Evolutionary conservation across 352 stramenopile genomes (phyloP).

Genomic region (Saprolegnia parasitica): DNA sequence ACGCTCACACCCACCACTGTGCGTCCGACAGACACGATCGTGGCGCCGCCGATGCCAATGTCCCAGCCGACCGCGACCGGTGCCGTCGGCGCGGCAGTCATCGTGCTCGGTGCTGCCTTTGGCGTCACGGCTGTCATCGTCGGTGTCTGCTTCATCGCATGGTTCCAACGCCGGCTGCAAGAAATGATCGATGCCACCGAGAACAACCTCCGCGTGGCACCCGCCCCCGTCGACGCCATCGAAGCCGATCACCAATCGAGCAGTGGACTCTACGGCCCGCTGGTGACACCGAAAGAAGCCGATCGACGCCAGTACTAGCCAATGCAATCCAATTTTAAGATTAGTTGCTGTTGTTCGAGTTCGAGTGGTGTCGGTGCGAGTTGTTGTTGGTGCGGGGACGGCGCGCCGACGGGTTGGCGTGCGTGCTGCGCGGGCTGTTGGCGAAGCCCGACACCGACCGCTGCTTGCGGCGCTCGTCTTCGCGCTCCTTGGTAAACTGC

Average conservation of each 20-base stretch:
- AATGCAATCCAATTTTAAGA: background rate
- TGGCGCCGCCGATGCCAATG: background rate
- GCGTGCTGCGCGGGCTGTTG: background rate
- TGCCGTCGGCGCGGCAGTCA: background rate
- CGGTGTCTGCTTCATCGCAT: slow-evolving; percentile 26
- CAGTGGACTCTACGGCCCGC: background rate
- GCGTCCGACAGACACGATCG: background rate
- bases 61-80: background rate
- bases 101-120: slow-evolving; percentile 19
- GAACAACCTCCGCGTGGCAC: background rate
- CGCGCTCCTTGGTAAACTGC: background rate
- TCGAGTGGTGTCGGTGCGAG: background rate
- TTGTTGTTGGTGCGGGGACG: background rate
- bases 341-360: background rate
- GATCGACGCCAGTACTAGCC: too few species aligned
- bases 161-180: slow-evolving; percentile 24
- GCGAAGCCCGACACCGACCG: background rate
- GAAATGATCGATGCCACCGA: slow-evolving; percentile 17
- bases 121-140: slow-evolving; percentile 20
- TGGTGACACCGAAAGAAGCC: background rate
- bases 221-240: background rate
- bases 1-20: background rate
- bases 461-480: slow-evolving; percentile 20
- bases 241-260: background rate
- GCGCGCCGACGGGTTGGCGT: background rate